Percentiles rank a stretch among this genome's conserved stretches.
phyloP scores from a whole-genome alignment of 345 rosid genomes.

The Eucalyptus erythrocorys region DNA sequence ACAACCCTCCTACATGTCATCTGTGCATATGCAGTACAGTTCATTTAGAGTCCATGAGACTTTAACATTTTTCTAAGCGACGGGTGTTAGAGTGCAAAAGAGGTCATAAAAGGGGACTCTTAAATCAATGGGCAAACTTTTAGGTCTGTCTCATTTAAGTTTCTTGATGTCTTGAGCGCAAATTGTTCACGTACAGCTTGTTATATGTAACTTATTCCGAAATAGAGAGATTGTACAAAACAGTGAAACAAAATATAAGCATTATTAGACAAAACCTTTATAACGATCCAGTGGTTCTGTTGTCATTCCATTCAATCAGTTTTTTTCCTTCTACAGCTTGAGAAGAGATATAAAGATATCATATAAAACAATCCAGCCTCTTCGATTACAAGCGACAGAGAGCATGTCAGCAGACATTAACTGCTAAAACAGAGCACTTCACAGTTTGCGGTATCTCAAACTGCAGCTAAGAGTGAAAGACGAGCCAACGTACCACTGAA shows the following conservation, averaged over 20 bases:
- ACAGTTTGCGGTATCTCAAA: rapidly evolving
- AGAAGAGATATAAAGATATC: not conserved
- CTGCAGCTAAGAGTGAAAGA: too few species aligned
- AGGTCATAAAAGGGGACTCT: not conserved
- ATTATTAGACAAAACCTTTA: not conserved
- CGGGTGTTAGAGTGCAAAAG: not conserved
- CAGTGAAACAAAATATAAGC: not conserved
- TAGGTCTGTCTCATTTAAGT: not conserved
- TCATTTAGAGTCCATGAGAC: not conserved
- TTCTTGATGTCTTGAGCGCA: not conserved
- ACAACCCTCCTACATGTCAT: not conserved
- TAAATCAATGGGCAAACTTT: not conserved
- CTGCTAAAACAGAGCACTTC: not conserved
- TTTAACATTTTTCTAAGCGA: not conserved
- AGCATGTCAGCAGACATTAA: not conserved
- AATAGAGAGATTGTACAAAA: not conserved
- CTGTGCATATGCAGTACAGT: not conserved
- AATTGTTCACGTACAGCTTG: not conserved
- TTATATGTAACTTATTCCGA: not conserved
- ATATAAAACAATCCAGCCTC: not conserved
- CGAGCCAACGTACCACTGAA: not conserved
- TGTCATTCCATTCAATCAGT: not conserved
- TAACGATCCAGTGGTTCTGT: not conserved
- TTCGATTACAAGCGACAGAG: not conserved
- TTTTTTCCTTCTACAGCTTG: not conserved